Evolutionary conservation across 352 stramenopile species (phyloP).

Genomic region (Globisporangium cystogenes): DNA sequence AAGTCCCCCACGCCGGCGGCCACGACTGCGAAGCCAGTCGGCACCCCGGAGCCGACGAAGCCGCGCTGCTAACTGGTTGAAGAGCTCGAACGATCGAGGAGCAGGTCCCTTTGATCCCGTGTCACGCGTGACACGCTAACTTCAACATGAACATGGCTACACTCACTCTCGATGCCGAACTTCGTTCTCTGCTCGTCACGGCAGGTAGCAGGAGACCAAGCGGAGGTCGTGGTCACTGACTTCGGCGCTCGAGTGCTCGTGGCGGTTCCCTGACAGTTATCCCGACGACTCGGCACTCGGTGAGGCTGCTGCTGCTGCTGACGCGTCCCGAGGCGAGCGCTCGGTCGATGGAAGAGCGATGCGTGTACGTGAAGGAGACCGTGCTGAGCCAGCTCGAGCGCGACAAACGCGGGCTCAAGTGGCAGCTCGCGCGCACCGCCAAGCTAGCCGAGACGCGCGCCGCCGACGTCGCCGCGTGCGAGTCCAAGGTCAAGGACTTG

Average conservation of each 20-base stretch:
- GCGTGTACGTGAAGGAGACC: slow-evolving; percentile 43
- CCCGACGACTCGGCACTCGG: too few relatives aligned
- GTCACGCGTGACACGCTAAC: background rate
- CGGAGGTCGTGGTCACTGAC: too few relatives aligned
- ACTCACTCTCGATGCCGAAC: background rate
- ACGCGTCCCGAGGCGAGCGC: background rate
- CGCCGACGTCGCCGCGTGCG: slow-evolving; percentile 23
- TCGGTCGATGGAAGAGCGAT: slow-evolving; percentile 15
- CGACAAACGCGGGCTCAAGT: slow-evolving; percentile 43
- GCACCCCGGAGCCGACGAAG: background rate
- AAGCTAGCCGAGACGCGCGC: slow-evolving; percentile 31
- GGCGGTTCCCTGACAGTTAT: too few relatives aligned
- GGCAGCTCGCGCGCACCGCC: slow-evolving; percentile 36
- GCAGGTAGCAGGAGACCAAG: too few relatives aligned
- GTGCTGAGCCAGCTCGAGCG: slow-evolving; percentile 51
- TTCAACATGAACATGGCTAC: slow-evolving; percentile 1
- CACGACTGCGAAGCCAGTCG: background rate
- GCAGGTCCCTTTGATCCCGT: too few relatives aligned
- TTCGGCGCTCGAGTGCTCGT: too few relatives aligned
- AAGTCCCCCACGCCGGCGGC: background rate
- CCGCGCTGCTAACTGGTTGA: background rate
- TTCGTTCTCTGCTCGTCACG: too few relatives aligned
- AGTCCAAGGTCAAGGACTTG: slow-evolving; percentile 54
- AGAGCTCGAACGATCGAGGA: too few relatives aligned
- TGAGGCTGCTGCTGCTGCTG: too few relatives aligned